Conservation (phyloP, 2,329 filamentous ascomycete genomes). For the Aspergillus ustus region DNA sequence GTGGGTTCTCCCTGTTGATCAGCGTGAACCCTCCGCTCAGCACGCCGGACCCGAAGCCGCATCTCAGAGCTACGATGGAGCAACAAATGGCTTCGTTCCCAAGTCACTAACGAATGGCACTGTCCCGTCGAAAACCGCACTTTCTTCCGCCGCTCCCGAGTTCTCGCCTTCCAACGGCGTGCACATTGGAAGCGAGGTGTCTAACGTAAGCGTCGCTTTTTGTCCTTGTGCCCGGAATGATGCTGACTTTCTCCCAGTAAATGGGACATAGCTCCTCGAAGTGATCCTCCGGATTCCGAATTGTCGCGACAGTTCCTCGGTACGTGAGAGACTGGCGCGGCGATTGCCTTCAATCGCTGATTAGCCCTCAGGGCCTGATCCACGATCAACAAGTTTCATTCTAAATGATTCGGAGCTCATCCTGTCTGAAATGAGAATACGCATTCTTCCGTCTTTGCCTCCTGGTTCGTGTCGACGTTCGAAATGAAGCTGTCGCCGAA, state of each 20-base stretch:
- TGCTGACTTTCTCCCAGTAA: slow-evolving; percentile 15
- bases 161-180: slow-evolving; percentile 56
- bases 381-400: neutral
- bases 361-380: slow-evolving; percentile 1
- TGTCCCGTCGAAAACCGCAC: slow-evolving; percentile 52
- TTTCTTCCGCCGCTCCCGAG: slow-evolving; percentile 68
- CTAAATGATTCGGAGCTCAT: slow-evolving; percentile 26
- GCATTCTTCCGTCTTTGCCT: slow-evolving; percentile 46
- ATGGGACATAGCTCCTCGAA: slow-evolving; percentile 2
- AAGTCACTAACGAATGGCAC: slow-evolving; percentile 45
- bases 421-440: slow-evolving; percentile 57
- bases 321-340: neutral
- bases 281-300: slow-evolving; percentile 1
- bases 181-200: slow-evolving; percentile 37
- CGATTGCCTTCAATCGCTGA: slow-evolving; percentile 7
- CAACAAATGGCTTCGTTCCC: slow-evolving; percentile 37
- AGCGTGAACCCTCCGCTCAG: slow-evolving; percentile 74
- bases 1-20: slow-evolving; percentile 74
- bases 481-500: slow-evolving; percentile 55
- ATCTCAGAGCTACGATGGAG: slow-evolving; percentile 34
- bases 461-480: slow-evolving; percentile 45
- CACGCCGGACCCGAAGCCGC: slow-evolving; percentile 67
- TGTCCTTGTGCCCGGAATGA: slow-evolving; percentile 25
- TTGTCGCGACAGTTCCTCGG: neutral
- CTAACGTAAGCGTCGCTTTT: slow-evolving; percentile 41